phyloP scores from a whole-genome alignment of 768 basidiomycete genomes.

The Trametes cingulata region DNA sequence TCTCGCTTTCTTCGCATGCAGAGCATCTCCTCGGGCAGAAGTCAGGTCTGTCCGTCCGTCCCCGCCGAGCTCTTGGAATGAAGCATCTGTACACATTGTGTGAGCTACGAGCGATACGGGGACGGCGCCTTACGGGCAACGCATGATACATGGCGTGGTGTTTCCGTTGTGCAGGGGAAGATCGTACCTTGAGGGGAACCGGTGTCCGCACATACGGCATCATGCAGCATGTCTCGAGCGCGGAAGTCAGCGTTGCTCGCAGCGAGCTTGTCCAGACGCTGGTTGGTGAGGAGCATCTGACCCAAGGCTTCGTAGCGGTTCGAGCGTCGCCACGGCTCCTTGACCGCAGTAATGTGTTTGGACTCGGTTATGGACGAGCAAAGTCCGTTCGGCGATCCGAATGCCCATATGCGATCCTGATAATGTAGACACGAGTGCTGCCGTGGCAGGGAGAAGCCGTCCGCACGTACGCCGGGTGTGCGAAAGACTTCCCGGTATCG shows the following conservation, averaged over 20 bases:
- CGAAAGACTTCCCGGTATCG: conserved; percentile 16
- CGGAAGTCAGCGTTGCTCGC: conserved; percentile 21
- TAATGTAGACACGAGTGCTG: conserved; percentile 25
- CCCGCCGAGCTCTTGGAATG: too few relatives aligned
- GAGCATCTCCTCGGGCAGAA: too few relatives aligned
- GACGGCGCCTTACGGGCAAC: too few relatives aligned
- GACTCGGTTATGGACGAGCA: conserved; percentile 31
- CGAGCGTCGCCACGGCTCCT: conserved; percentile 27
- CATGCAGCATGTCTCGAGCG: conserved; percentile 17
- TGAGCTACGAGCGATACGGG: too few relatives aligned
- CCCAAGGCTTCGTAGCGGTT: conserved; percentile 20
- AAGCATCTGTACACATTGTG: too few relatives aligned
- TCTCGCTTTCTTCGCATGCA: too few relatives aligned
- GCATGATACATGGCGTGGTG: background rate
- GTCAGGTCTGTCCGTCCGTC: too few relatives aligned
- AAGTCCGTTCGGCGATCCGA: conserved; percentile 27
- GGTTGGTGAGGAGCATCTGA: conserved; percentile 27
- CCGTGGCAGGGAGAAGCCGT: conserved; percentile 25
- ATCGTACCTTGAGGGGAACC: background rate
- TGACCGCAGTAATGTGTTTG: conserved; percentile 28
- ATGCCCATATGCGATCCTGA: conserved; percentile 12
- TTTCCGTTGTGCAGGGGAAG: background rate
- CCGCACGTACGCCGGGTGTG: conserved; percentile 13
- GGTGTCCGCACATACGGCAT: too few relatives aligned
- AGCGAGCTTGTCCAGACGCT: conserved; percentile 26